These are phyloP conservation scores for Triticum dicoccoides DNA, from an alignment of 176 grass and related monocot genomes.

Conservation along the genomic window DNA sequence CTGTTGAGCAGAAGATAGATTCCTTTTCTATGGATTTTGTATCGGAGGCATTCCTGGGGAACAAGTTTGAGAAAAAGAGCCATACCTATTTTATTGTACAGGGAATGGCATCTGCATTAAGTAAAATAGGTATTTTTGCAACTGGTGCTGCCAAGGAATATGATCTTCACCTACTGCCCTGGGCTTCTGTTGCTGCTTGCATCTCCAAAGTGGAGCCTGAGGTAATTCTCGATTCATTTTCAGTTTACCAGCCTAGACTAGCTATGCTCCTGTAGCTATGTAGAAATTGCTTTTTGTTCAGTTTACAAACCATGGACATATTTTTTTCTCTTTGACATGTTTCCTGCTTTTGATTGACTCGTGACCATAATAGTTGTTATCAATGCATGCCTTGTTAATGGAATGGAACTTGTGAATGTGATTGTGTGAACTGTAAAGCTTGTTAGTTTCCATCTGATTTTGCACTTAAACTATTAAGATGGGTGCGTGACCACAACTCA, in stretches of 20 bases:
- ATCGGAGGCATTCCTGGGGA: conserved; percentile 52
- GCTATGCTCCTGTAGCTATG: neutral
- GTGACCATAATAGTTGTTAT: neutral
- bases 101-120: conserved; percentile 75
- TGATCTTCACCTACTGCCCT: conserved; percentile 84
- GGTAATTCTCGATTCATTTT: conserved; percentile 44
- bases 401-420: neutral
- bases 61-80: conserved; percentile 61
- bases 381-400: neutral
- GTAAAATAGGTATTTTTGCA: conserved; percentile 85
- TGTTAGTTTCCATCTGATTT: neutral
- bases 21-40: conserved; percentile 74
- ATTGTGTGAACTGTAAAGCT: neutral
- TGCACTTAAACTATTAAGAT: neutral
- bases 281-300: neutral
- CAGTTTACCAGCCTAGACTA: neutral
- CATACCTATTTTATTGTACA: conserved; percentile 77
- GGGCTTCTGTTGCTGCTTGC: conserved; percentile 96
- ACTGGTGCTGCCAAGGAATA: conserved; percentile 81
- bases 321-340: neutral
- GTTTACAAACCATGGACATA: neutral
- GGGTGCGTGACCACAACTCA: neutral
- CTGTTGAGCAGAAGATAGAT: conserved; percentile 53
- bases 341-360: neutral
- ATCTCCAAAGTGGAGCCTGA: conserved; percentile 54